These are phyloP conservation scores for Cicer yamashitae DNA, from an alignment of 306 rosid species.

Conservation along the genomic window DNA sequence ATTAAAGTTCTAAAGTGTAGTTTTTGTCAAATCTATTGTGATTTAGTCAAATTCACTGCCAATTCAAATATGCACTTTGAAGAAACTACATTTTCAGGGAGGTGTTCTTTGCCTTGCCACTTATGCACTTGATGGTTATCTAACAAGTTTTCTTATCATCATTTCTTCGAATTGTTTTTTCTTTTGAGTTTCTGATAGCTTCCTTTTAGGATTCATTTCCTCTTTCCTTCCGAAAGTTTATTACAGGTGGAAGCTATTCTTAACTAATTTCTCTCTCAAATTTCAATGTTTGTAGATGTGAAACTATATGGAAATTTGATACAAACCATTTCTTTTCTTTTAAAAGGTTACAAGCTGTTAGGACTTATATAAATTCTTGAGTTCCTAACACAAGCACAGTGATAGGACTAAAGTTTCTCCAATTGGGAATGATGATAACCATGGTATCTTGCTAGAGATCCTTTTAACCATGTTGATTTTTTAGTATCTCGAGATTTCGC, in stretches of 20 bases:
- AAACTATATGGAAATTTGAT: slow-evolving; percentile 80
- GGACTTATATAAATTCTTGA: no score
- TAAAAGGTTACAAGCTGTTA: slow-evolving; percentile 68
- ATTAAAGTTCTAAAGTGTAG: no score
- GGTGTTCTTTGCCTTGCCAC: no score
- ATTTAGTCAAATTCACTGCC: no score
- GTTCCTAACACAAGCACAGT: no score
- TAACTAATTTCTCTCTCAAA: slow-evolving; percentile 15
- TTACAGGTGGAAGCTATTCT: background rate
- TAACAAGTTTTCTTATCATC: no score
- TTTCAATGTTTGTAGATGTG: slow-evolving; percentile 68
- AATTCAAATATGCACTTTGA: no score
- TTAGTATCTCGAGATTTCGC: slow-evolving; percentile 12
- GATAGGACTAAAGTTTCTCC: background rate
- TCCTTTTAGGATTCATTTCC: background rate
- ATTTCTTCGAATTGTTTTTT: background rate
- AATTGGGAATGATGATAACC: background rate
- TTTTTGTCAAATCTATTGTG: no score
- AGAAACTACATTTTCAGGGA: no score
- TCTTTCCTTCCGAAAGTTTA: background rate
- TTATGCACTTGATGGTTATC: no score
- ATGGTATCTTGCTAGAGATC: slow-evolving; percentile 44
- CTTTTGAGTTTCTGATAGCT: slow-evolving; percentile 21
- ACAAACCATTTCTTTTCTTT: slow-evolving; percentile 76
- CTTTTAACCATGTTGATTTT: background rate